These are phyloP conservation scores for Entelexis paramagnoliae DNA, from an alignment of 1,139 yeast genomes.

Conservation along the genomic window DNA sequence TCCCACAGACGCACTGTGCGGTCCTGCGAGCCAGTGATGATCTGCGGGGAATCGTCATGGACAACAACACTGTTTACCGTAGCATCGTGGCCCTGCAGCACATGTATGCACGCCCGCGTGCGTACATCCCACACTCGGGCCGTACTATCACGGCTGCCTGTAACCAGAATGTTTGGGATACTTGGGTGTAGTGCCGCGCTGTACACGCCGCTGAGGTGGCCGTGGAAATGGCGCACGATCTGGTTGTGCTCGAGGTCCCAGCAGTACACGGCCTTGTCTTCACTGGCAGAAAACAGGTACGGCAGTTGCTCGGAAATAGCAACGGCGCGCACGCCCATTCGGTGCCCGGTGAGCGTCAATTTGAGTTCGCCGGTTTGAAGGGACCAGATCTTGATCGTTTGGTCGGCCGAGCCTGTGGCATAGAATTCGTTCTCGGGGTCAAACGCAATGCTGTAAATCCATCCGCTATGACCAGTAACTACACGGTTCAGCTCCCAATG, in stretches of 20 bases:
- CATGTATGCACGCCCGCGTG: conserved; percentile 63
- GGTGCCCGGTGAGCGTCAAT: conserved; percentile 78
- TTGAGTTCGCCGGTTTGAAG: conserved; percentile 59
- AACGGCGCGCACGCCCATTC: conserved; percentile 76
- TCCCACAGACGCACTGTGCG: conserved; percentile 85
- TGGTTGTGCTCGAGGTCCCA: conserved; percentile 91
- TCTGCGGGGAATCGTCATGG: conserved; percentile 71
- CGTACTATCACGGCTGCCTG: conserved; percentile 84
- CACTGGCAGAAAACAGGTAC: conserved; percentile 83
- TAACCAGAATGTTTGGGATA: conserved; percentile 59
- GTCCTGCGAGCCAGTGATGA: conserved; percentile 75
- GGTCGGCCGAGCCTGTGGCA: conserved; percentile 82
- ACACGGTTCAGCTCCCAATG: conserved; percentile 36
- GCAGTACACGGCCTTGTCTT: conserved; percentile 88
- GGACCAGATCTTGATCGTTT: conserved; percentile 89
- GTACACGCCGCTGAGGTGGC: conserved; percentile 86
- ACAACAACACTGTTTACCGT: conserved; percentile 62
- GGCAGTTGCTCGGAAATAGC: conserved; percentile 68
- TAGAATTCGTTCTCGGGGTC: conserved; percentile 90
- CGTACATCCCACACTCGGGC: conserved; percentile 92
- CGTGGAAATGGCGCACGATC: conserved; percentile 80
- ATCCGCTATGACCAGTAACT: conserved; percentile 82
- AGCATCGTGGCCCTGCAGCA: conserved; percentile 69
- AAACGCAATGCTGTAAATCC: conserved; percentile 71
- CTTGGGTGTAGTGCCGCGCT: conserved; percentile 79